These are phyloP conservation scores for Chaetomiaceae sp. DNA, from an alignment of 2,329 filamentous ascomycete genomes.

Conservation along the genomic window DNA sequence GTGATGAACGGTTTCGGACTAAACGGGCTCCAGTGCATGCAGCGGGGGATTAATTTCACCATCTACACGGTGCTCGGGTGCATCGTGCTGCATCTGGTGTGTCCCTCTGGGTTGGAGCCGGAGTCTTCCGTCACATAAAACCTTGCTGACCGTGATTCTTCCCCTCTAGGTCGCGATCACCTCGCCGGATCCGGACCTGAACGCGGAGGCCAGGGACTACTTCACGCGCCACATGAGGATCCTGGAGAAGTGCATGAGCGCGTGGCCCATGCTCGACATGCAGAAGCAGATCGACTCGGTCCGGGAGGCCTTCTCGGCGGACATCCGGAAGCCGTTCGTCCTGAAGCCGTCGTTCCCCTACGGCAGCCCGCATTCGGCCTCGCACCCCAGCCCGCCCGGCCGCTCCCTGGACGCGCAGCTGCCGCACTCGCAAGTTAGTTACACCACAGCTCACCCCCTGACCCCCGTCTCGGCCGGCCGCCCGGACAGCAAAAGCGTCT, in stretches of 20 bases:
- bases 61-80: slow-evolving; percentile 90
- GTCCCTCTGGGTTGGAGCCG: too few relatives aligned
- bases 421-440: slow-evolving; percentile 58
- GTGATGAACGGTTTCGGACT: slow-evolving; percentile 71
- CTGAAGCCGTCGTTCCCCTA: slow-evolving; percentile 84
- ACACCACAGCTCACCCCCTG: slow-evolving; percentile 64
- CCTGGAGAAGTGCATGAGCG: slow-evolving; percentile 73
- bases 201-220: slow-evolving; percentile 76
- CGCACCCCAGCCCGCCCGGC: slow-evolving; percentile 57
- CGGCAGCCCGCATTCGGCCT: slow-evolving; percentile 65
- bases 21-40: slow-evolving; percentile 81
- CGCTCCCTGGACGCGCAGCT: slow-evolving; percentile 48
- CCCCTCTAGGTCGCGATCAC: slow-evolving; percentile 72
- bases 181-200: slow-evolving; percentile 84
- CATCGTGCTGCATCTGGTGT: slow-evolving; percentile 85
- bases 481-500: slow-evolving; percentile 71
- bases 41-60: slow-evolving; percentile 87
- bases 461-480: slow-evolving; percentile 70
- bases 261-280: slow-evolving; percentile 85
- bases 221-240: slow-evolving; percentile 94
- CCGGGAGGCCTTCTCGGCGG: slow-evolving; percentile 84
- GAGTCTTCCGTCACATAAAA: too few relatives aligned
- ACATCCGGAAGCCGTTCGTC: slow-evolving; percentile 77
- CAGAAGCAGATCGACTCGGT: slow-evolving; percentile 85
- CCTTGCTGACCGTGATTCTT: slow-evolving; percentile 4